Conservation (phyloP, 495 filamentous ascomycete species). For the Aspergillus leporis region DNA sequence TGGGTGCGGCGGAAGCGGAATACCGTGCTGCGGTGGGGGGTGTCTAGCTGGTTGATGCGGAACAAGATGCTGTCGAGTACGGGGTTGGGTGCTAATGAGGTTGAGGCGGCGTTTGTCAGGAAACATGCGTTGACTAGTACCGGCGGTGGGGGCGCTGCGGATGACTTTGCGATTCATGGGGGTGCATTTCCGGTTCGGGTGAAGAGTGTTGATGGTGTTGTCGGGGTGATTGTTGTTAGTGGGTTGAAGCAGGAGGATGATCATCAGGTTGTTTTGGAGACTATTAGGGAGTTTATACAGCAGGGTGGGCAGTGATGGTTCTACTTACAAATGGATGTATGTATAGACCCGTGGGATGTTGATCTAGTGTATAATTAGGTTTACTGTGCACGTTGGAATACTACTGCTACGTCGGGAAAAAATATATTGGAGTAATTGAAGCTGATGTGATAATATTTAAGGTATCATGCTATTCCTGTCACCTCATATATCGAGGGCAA, state of each 20-base stretch:
- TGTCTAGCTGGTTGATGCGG: constrained; percentile 65
- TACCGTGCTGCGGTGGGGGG: constrained; percentile 70
- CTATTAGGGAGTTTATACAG: constrained; percentile 50
- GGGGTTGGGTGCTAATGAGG: constrained; percentile 30
- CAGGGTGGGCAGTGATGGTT: constrained; percentile 15
- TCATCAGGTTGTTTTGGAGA: constrained; percentile 71
- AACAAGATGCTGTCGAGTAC: constrained; percentile 48
- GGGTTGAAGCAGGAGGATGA: constrained; percentile 77
- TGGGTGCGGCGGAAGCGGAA: constrained; percentile 64
- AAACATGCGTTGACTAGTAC: constrained; percentile 53
- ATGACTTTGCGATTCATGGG: constrained; percentile 72
- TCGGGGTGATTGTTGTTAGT: constrained; percentile 73
- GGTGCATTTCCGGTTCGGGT: constrained; percentile 72
- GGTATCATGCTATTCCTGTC: constrained; percentile 36
- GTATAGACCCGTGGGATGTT: too few relatives aligned
- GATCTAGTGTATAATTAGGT: too few relatives aligned
- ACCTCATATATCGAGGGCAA: constrained; percentile 8
- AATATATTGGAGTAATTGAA: not conserved
- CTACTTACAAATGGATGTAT: not conserved
- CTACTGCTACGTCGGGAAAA: not conserved
- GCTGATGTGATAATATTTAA: constrained; percentile 16
- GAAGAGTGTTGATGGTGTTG: constrained; percentile 66
- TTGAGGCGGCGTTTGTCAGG: constrained; percentile 58
- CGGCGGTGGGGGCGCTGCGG: constrained; percentile 46
- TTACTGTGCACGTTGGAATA: not conserved